Conservation (phyloP, 1,139 yeast species). For the Saccharomyces uvarum region DNA sequence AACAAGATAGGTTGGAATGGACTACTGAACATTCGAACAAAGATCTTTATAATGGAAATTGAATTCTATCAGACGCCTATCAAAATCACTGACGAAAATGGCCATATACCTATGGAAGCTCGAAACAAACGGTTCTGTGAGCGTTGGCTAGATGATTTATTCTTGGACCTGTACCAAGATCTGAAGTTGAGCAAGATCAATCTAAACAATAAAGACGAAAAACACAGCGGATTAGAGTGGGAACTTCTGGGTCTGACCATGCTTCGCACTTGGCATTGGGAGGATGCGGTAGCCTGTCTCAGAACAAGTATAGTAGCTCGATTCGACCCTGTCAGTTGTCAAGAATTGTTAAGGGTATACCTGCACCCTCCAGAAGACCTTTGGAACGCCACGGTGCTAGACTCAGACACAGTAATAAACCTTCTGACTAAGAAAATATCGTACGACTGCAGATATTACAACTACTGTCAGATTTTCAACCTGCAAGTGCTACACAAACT, state of each 20-base stretch:
- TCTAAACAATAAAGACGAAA: conserved; percentile 60
- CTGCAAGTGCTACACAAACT: conserved; percentile 30
- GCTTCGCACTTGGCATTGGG: conserved; percentile 65
- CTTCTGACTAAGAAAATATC: conserved; percentile 31
- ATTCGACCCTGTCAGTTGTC: conserved; percentile 53
- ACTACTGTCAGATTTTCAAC: conserved; percentile 31
- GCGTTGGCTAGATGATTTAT: conserved; percentile 86
- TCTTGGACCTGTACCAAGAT: conserved; percentile 82
- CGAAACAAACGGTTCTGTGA: conserved; percentile 81
- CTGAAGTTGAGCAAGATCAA: conserved; percentile 73
- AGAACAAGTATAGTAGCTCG: conserved; percentile 66
- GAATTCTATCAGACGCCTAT: conserved; percentile 42
- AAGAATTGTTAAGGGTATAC: conserved; percentile 32
- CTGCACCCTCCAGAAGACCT: conserved; percentile 13
- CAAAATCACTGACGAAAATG: neutral
- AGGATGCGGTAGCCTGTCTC: conserved; percentile 76
- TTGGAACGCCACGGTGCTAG: conserved; percentile 20
- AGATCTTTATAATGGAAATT: conserved; percentile 91
- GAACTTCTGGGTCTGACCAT: conserved; percentile 82
- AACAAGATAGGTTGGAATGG: conserved; percentile 81
- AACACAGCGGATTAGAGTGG: conserved; percentile 87
- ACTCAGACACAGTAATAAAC: conserved; percentile 30
- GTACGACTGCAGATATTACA: conserved; percentile 35
- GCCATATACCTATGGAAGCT: conserved; percentile 28
- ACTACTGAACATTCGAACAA: conserved; percentile 69